Conservation (phyloP, 1,284 basidiomycete genomes). For the Ceratorhiza oryzae-sativae region DNA sequence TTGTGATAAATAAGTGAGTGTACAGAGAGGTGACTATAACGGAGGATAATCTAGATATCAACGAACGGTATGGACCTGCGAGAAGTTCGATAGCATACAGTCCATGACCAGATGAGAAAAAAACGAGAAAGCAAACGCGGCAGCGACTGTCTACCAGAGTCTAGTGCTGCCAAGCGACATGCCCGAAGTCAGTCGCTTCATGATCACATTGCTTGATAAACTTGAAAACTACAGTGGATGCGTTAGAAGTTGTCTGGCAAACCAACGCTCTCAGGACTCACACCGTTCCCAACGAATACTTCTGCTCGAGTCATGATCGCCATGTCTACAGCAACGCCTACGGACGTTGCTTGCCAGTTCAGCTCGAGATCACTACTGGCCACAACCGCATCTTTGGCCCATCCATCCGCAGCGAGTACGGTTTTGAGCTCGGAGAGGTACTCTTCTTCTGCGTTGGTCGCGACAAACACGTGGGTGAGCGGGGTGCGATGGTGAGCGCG, state of each 20-base stretch:
- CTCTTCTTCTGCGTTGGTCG: conserved; percentile 60
- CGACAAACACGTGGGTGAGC: conserved; percentile 57
- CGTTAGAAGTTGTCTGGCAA: background rate
- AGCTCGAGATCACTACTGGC: conserved; percentile 58
- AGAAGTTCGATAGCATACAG: background rate
- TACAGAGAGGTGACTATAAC: background rate
- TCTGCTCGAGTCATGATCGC: conserved; percentile 59
- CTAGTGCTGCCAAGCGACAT: conserved; percentile 38
- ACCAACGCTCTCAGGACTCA: conserved; percentile 49
- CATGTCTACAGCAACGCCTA: conserved; percentile 62
- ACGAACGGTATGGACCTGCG: background rate
- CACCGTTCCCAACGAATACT: conserved; percentile 64
- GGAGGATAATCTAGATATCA: background rate
- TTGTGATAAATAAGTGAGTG: conserved; percentile 1
- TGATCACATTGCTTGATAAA: conserved; percentile 43
- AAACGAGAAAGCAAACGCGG: background rate
- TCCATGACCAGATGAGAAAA: background rate
- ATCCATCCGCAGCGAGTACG: conserved; percentile 50
- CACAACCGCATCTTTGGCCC: conserved; percentile 52
- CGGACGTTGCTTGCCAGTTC: conserved; percentile 57
- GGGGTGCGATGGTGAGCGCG: conserved; percentile 43
- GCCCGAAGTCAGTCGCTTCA: conserved; percentile 39
- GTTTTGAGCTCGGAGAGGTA: conserved; percentile 55
- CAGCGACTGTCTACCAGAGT: conserved; percentile 38
- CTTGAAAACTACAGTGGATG: conserved; percentile 42